Evolutionary conservation across 352 stramenopile genomes (phyloP), one percentile per base, ranked within the genome.

Genomic region (Phytopythium chamaehyphon): DNA sequence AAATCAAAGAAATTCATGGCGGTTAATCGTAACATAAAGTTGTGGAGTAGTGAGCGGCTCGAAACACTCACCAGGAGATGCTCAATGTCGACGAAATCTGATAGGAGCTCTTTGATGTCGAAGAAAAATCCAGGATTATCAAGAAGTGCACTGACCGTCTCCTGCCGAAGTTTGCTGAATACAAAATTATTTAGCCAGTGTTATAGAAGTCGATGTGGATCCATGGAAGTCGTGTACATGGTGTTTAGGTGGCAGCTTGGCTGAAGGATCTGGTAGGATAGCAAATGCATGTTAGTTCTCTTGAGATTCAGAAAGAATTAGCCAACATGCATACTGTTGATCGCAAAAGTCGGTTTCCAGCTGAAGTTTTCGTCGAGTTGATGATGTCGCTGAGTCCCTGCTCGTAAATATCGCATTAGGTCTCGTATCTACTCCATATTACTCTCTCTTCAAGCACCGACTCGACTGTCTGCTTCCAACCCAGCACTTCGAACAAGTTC

Each of bases 111-210:
- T 47, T 82, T 64, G 28, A 90, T 56, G 54, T 95, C 82, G 24
- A 95, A 93, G 62, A 89, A 91, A 66, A 77, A 88, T 3, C 80
- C 70, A 6, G 84, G 82, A 40, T 95, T 90, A 44, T 88, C 71
- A 1, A 95, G 62, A 26, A 93, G 86, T 10, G 88, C 61, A 9
- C 61, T 69, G 18, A 95, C 65, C 39, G 91, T 60, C 46, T 91
- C 76, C 33, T 95, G 84, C 0, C 83, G 79, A 16, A 53, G 73
- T 46, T 86, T 62, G 37, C 81, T 91, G 49, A 40, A n/a, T 19
- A 33, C 26, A 21, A 16, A 39, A 16, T 16, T n/a, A 16, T 5
- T 7, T 44, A 31, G 15, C 50, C 22, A 52, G n/a, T n/a, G n/a
- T n/a, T n/a, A n/a, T n/a, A n/a, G n/a, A n/a, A n/a, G n/a, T n/a